Base-by-base conservation (phyloP, 306 rosid species). In the Amphicarpaea edgeworthii region DNA sequence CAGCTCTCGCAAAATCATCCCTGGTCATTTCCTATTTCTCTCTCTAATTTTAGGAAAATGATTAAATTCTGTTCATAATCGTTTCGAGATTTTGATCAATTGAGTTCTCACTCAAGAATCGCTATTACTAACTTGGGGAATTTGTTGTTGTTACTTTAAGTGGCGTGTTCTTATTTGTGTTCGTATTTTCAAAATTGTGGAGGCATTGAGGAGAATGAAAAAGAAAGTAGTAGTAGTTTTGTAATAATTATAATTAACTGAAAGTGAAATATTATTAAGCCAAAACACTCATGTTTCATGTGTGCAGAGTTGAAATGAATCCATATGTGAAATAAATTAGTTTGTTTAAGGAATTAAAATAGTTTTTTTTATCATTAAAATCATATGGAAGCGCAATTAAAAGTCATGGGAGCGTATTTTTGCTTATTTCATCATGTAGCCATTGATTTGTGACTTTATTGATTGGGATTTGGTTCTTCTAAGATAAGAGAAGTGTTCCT, bases 1-100 rank as follows among this genome's bases (percentile, higher is more conserved):
- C 20, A 76, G 65, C 70, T 79, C 93, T 70, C 86, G 86, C 86
- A 81, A 75, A 79, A 59, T 86, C 75, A 63, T 76, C 80, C 76
- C 86, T 3, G 97, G 98, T 93, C 63, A 4, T 85, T 77, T 62
- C 61, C 32, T 28, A 28, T 28, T n/a, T n/a, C 73, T 41, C 60
- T 85, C 30, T 30, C 41, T 17, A 34, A 16, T 16, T 62, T 37
- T 62, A 1, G 26, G 32, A 17, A 16, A 38, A 64, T 38, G 37
- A 34, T 6, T 32, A 15, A 60, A 17, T 63, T 37, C 3, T 2
- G 38, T 64, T 21, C 17, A 2, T 17, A 64, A 38, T 0, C 5
- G 10, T 40, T 64, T 40, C 19, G 50, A 38, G 47, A 10, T 37
- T 63, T 10, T 63, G 30, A 37, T 37, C 9, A 17, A 9, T 9